Evolutionary conservation across 306 rosid species (phyloP).

Genomic region (Trifolium subterraneum): DNA sequence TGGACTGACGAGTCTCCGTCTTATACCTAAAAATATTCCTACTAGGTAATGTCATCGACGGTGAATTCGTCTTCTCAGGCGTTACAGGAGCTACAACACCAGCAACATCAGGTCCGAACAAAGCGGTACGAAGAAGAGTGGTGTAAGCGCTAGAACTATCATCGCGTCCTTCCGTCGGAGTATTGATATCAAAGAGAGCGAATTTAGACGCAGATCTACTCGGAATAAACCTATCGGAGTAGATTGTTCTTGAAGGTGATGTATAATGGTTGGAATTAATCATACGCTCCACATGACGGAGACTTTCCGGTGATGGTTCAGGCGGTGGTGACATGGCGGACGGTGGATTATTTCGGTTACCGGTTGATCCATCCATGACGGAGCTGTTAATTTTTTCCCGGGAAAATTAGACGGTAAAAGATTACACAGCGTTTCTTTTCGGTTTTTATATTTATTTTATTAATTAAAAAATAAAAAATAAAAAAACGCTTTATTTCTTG

Average conservation of each 20-base stretch:
- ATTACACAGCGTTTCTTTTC: neutral
- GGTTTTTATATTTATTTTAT: neutral
- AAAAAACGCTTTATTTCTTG: constrained; percentile 14
- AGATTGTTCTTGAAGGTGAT: constrained; percentile 85
- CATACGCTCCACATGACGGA: constrained; percentile 72
- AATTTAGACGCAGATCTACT: constrained; percentile 94
- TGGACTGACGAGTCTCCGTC: constrained; percentile 82
- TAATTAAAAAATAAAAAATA: neutral
- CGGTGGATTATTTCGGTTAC: constrained; percentile 53
- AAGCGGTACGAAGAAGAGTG: constrained; percentile 74
- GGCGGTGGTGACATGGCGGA: constrained; percentile 40
- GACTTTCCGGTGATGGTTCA: constrained; percentile 37
- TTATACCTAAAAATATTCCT: constrained; percentile 91
- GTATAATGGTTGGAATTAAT: constrained; percentile 70
- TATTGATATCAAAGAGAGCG: constrained; percentile 68
- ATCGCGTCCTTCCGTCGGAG: constrained; percentile 61
- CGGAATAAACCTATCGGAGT: constrained; percentile 94
- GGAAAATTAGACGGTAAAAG: constrained; percentile 42
- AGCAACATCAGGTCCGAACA: constrained; percentile 79
- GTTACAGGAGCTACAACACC: constrained; percentile 67
- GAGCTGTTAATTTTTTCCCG: constrained; percentile 49
- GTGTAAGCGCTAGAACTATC: constrained; percentile 74
- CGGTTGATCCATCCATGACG: constrained; percentile 66
- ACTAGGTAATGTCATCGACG: constrained; percentile 58
- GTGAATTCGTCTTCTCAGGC: constrained; percentile 63